A percentile compares a stretch with the other conserved stretches of the same genome.
These are phyloP conservation scores for Peniophora sp. DNA, from an alignment of 1,284 basidiomycete genomes.

Conservation along the genomic window DNA sequence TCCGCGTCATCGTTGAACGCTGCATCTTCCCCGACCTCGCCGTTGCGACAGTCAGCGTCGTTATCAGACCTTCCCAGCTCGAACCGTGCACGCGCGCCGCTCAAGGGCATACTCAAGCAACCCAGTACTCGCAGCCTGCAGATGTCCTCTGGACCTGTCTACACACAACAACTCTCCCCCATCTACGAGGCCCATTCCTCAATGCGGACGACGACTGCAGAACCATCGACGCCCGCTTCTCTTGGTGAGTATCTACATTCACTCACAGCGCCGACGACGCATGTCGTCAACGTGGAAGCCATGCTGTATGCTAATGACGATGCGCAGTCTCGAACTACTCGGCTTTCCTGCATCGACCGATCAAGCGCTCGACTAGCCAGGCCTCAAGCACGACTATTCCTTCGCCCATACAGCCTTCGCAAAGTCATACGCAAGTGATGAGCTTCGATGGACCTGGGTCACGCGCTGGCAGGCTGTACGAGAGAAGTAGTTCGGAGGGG, in stretches of 20 bases:
- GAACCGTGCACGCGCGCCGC: background rate
- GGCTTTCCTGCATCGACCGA: conserved; percentile 46
- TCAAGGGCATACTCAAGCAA: conserved; percentile 3
- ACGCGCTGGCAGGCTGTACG: conserved; percentile 25
- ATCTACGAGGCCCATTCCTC: conserved; percentile 15
- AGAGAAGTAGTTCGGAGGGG: conserved; percentile 38
- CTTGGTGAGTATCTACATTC: conserved; percentile 2
- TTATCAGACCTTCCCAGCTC: background rate
- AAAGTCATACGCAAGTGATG: background rate
- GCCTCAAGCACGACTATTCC: conserved; percentile 33
- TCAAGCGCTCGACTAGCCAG: conserved; percentile 48
- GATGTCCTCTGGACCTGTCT: background rate
- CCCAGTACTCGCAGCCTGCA: conserved; percentile 1
- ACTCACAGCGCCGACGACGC: background rate
- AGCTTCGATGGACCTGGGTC: background rate
- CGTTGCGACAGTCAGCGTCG: too few species aligned
- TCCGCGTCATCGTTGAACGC: conserved; percentile 7
- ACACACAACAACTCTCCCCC: conserved; percentile 17
- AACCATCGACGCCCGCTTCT: conserved; percentile 24
- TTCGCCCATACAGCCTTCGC: background rate
- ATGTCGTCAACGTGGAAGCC: conserved; percentile 1
- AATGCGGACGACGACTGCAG: conserved; percentile 11
- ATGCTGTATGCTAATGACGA: background rate
- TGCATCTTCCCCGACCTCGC: conserved; percentile 5
- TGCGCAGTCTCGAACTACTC: conserved; percentile 15